These are phyloP conservation scores for Paracoccidioides lutzii DNA, from an alignment of 2,329 filamentous ascomycete species.

Conservation along the genomic window DNA sequence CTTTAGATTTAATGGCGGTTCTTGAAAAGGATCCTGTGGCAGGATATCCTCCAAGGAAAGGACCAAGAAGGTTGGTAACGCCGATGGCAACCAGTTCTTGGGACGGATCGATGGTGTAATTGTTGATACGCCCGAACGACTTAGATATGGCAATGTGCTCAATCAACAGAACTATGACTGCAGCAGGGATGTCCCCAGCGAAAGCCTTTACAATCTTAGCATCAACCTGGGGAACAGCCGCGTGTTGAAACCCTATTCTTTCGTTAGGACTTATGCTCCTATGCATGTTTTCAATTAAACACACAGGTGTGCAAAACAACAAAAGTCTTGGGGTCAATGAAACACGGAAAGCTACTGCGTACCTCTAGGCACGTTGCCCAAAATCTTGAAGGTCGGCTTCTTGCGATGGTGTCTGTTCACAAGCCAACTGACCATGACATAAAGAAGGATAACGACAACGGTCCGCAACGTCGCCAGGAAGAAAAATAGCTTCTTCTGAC, in stretches of 20 bases:
- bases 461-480: conserved; percentile 85
- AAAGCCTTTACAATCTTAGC: conserved; percentile 54
- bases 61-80: conserved; percentile 75
- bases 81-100: conserved; percentile 94
- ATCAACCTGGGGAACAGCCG: conserved; percentile 58
- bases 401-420: conserved; percentile 57
- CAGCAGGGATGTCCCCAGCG: conserved; percentile 60
- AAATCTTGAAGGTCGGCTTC: conserved; percentile 57
- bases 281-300: conserved; percentile 2
- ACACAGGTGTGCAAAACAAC: background rate
- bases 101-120: conserved; percentile 89
- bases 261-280: background rate
- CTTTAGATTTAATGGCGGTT: conserved; percentile 94
- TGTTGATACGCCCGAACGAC: conserved; percentile 89
- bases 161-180: conserved; percentile 86
- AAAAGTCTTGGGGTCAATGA: background rate
- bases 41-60: conserved; percentile 84
- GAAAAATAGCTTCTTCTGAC: conserved; percentile 63
- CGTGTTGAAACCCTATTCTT: conserved; percentile 59
- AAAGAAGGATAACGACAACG: conserved; percentile 80
- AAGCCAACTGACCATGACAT: conserved; percentile 80
- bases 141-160: conserved; percentile 97
- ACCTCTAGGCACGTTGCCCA: conserved; percentile 67
- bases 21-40: conserved; percentile 92
- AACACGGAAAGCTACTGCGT: conserved; percentile 12